Base-by-base conservation (phyloP, 352 stramenopile species). In the Phytophthora brassicae region DNA sequence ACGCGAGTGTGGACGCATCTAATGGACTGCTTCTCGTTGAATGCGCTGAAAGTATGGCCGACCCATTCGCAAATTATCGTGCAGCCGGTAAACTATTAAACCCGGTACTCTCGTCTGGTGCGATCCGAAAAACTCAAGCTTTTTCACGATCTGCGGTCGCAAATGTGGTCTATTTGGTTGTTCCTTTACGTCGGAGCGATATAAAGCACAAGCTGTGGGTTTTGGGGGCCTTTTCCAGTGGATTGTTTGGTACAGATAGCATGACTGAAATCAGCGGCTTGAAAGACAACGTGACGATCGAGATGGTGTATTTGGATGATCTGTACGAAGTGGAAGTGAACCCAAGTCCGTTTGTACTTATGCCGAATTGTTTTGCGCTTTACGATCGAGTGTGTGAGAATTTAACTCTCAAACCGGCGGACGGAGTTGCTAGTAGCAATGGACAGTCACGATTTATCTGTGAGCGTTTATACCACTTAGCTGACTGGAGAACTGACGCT, bases 161-260 rank as follows among this genome's bases (percentile, higher is more conserved):
- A 20, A 89, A 75, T 42, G 81, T 92, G 13, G 70, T 92, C 24
- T 91, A 86, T 47, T 38, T 92, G n/a, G 80, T 90, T 0, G 79
- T 81, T 1, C 84, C 84, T 3, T 81, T 90, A 41, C 75, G 79
- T 5, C 68, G 80, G 31, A 70, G 67, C 12, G 81, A 92, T 55
- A 67, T 90, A 14, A 87, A 84, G 54, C 84, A 92, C 61, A 88
- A 87, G 52, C 74, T 83, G 64, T 92, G 84, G 84, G 49, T 70
- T 6, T 56, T 92, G 6, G 84, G 84, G 12, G 79, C 84, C 8
- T 88, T 92, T 41, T 72, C 69, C 4, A 73, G 64, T 1, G 84
- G 84, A 4, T 71, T 89, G 17, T 92, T 86, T 58, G 75, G 75
- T 29, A 61, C 61, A 29, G 51, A 77, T 20, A 53, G 45, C 3